phyloP scores from a whole-genome alignment of 2,329 filamentous ascomycete genomes.

The Nothophoma quercina region DNA sequence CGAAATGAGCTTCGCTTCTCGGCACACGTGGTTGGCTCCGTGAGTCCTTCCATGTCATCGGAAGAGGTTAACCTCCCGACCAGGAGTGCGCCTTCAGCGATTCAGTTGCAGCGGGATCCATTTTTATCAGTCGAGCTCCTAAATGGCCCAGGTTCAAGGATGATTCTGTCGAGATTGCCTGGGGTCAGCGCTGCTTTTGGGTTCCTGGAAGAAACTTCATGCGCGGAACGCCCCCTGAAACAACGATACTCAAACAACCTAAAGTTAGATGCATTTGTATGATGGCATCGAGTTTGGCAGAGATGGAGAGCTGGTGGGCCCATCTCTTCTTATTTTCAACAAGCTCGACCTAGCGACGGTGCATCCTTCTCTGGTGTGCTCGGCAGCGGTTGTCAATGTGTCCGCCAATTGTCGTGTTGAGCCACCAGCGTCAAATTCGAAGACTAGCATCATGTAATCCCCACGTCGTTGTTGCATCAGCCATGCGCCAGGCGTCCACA shows the following conservation, averaged over 20 bases:
- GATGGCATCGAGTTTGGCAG: constrained; percentile 10
- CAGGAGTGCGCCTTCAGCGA: constrained; percentile 3
- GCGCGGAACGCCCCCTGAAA: constrained; percentile 16
- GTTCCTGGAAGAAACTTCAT: constrained; percentile 10
- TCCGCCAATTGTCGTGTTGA: constrained; percentile 14
- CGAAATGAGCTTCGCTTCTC: constrained; percentile 21
- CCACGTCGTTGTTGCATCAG: constrained; percentile 18
- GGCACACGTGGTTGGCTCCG: constrained; percentile 18
- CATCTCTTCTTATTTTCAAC: constrained; percentile 13
- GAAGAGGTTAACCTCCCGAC: constrained; percentile 6
- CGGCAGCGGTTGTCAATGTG: constrained; percentile 23
- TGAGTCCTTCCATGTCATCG: constrained; percentile 5
- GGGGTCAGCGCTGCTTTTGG: constrained; percentile 16
- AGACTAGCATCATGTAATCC: constrained; percentile 5
- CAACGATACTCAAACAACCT: constrained; percentile 1
- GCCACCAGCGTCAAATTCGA: constrained; percentile 13
- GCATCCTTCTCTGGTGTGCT: constrained; percentile 2
- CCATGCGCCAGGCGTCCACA: constrained; percentile 19
- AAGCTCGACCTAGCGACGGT: constrained; percentile 12
- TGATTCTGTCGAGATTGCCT: constrained; percentile 13
- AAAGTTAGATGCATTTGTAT: constrained; percentile 17
- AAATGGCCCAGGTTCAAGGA: neutral
- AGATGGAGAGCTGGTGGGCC: constrained; percentile 5
- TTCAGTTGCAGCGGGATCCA: neutral
- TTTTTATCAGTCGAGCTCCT: constrained; percentile 7